Evolutionary conservation across 225 moss, liverwort and hornwort genomes (phyloP), one percentile per base, ranked within the genome.

Genomic region (Neckera pumila): DNA sequence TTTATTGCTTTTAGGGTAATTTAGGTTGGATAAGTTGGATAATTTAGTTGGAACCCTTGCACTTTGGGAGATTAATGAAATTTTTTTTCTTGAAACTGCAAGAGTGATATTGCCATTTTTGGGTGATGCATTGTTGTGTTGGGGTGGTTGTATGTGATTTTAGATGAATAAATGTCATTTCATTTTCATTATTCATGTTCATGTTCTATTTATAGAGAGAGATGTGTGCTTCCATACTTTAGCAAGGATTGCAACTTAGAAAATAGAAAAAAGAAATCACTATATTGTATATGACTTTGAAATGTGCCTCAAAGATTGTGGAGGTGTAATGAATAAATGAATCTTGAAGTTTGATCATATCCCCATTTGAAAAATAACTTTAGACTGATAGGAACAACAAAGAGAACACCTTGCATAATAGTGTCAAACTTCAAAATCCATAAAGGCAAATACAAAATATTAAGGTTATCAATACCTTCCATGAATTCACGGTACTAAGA

Each of bases 321-420:
- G 8, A 70, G 15, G 14, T 84, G 14, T 14, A 42, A 22, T 30
- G 2, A 69, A 54, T 15, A 3, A 38, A 19, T 42, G 22, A 80
- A 59, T 17, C 1, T 5, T 0, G 0, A 21, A 56, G 9, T 56
- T 40, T 40, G 2, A 38, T 22, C 4, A 31, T 31, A 3, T 40
- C 1, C 1, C 7, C 11, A 56, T 20, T 67, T 38, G 4, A 20
- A 30, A 4, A 67, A 38, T 12, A 38, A 56, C 1, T 49, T 1
- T 5, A 30, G 3, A 62, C 33, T 81, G 11, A 6, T 58, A 54
- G 4, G 49, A 27, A 57, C 12, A 58, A 79, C 5, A 79, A 27
- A 19, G 2, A 40, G 1, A 0, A 58, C 40, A 28, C 1, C n/a
- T 78, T 23, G 1, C 2, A n/a, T 56, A 54, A 10, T 15, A 25